Percentiles rank a stretch among this genome's conserved stretches.
Conservation (phyloP, 176 grass and related monocot genomes). For the Avena atlantica region DNA sequence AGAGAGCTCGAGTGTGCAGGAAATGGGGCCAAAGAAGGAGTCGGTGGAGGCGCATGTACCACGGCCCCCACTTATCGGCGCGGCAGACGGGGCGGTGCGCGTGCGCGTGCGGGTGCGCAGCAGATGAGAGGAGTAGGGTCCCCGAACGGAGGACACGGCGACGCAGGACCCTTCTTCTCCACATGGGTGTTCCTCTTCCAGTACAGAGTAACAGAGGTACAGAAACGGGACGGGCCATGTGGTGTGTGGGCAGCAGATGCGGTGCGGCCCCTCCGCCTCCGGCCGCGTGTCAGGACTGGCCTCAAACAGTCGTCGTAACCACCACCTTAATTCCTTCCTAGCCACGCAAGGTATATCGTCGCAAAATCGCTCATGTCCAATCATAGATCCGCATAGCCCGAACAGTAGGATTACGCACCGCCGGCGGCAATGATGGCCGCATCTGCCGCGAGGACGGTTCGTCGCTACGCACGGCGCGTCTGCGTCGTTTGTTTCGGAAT, state of each 20-base stretch:
- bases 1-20: neutral
- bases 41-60: constrained; percentile 2
- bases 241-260: neutral
- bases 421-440: no score
- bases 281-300: neutral
- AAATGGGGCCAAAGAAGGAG: neutral
- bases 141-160: constrained; percentile 1
- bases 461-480: neutral
- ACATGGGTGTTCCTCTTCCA: neutral
- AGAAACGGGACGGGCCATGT: neutral
- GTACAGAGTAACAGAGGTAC: neutral
- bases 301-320: neutral
- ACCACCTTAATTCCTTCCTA: neutral
- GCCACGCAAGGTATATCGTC: neutral
- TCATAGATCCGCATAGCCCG: neutral
- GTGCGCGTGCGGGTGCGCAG: neutral
- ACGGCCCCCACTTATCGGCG: neutral
- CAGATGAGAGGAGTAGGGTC: neutral
- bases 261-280: neutral
- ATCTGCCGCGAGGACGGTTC: neutral
- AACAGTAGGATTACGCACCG: no score
- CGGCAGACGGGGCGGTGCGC: neutral
- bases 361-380: neutral
- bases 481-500: no score
- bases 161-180: neutral